Evolutionary conservation across 495 filamentous ascomycete genomes (phyloP).

Genomic region (Penicillium egyptiacum): DNA sequence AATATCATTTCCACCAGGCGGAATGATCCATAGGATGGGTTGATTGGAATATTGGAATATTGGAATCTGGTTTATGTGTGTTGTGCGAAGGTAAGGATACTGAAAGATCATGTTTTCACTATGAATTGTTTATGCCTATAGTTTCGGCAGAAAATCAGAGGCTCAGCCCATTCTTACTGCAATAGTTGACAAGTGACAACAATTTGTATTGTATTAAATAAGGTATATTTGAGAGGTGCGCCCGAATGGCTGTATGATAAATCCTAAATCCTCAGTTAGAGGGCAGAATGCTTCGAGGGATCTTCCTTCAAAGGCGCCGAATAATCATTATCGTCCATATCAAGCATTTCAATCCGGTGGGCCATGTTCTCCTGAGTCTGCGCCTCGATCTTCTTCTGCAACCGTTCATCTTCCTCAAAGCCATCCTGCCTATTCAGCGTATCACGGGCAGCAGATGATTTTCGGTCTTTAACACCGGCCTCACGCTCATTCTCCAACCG

Average conservation of each 20-base stretch:
- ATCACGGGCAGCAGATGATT: constrained; percentile 33
- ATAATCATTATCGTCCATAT: constrained; percentile 27
- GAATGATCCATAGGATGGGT: too few relatives aligned
- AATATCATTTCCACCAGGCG: too few relatives aligned
- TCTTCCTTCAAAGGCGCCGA: constrained; percentile 21
- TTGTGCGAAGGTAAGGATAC: neutral
- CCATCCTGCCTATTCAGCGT: constrained; percentile 34
- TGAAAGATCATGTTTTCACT: neutral
- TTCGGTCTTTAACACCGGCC: constrained; percentile 40
- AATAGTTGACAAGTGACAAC: neutral
- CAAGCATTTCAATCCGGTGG: constrained; percentile 29
- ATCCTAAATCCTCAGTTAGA: constrained; percentile 7
- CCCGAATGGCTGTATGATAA: neutral
- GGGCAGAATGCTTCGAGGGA: constrained; percentile 25
- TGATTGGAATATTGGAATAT: neutral
- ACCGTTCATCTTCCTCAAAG: constrained; percentile 36
- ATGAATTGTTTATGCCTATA: neutral
- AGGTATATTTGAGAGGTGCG: neutral
- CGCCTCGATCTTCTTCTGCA: constrained; percentile 45
- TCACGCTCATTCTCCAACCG: constrained; percentile 50
- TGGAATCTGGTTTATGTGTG: neutral
- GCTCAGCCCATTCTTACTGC: neutral
- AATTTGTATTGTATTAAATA: neutral
- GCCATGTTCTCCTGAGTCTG: constrained; percentile 54
- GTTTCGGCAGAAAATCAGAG: neutral